These are phyloP conservation scores for Epichloe aotearoae DNA, from an alignment of 2,329 filamentous ascomycete species.

Conservation along the genomic window DNA sequence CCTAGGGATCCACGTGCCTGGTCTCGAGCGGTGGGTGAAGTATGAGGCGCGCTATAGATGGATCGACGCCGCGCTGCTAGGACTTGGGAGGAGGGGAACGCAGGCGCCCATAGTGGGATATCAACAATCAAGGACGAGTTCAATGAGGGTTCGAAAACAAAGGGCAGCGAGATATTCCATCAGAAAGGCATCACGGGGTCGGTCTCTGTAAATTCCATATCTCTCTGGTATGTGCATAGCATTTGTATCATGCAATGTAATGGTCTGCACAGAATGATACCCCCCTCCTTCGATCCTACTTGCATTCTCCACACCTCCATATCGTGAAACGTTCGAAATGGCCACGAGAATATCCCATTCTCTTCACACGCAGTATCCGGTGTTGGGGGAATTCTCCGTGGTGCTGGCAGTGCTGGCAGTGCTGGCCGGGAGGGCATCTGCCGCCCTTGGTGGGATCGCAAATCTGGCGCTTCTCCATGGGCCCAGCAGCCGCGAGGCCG, in stretches of 20 bases:
- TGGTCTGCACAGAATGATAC: neutral
- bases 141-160: neutral
- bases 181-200: neutral
- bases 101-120: neutral
- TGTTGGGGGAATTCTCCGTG: no score
- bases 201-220: neutral
- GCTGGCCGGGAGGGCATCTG: no score
- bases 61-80: slow-evolving; percentile 29
- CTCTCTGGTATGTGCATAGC: neutral
- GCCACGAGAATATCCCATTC: no score
- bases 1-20: slow-evolving; percentile 33
- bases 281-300: no score
- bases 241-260: neutral
- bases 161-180: neutral
- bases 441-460: no score
- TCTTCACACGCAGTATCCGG: no score
- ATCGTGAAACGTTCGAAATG: neutral
- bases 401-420: no score
- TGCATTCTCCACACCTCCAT: no score
- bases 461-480: no score
- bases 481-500: neutral
- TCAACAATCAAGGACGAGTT: neutral
- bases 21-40: slow-evolving; percentile 32
- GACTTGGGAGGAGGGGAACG: slow-evolving; percentile 7
- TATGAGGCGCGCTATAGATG: slow-evolving; percentile 39